Base-by-base conservation (phyloP, 495 filamentous ascomycete species). In the Lepraria neglecta region DNA sequence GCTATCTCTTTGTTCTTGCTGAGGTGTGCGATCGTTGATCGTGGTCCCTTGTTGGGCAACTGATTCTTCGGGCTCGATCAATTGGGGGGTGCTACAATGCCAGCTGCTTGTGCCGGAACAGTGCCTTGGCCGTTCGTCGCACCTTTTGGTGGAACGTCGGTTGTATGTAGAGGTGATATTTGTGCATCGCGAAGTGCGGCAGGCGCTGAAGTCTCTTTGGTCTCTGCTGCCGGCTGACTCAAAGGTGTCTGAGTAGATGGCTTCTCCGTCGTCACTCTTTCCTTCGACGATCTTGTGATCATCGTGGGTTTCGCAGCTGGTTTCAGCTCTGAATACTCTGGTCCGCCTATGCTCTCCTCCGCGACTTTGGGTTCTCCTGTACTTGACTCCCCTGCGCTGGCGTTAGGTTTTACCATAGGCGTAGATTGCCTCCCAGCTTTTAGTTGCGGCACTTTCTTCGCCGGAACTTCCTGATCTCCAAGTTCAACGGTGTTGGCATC, bases 401-500 rank as follows among this genome's bases (percentile, higher is more conserved):
- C 72, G 54, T 83, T 76, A 24, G 75, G 60, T 65, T 81, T 83
- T 64, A 80, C 76, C 35, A 69, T 40, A 17, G 78, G 78, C 67
- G 75, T 78, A 56, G 74, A 76, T 72, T 77, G 82, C 68, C 77
- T 82, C 68, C 70, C 84, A 67, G 73, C 80, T 72, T 62, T 77
- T 67, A 73, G 77, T 76, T 72, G 77, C 67, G 67, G 77, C 75
- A 76, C 80, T 67, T 84, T 86, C 75, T 92, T 91, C 40, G 83
- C 76, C 51, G 87, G 84, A 27, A 87, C 72, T 45, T 76, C 67
- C 47, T 77, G 69, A 47, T 88, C 88, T 44, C 84, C 82, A 58
- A 75, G 72, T 61, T 83, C 84, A 44, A 84, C 76, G 3, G 82
- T 74, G 59, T 85, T 82, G n/a, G 81, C 82, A 50, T 82, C 73